phyloP scores from a whole-genome alignment of 2,329 filamentous ascomycete species.

The Alternaria metachromatica region DNA sequence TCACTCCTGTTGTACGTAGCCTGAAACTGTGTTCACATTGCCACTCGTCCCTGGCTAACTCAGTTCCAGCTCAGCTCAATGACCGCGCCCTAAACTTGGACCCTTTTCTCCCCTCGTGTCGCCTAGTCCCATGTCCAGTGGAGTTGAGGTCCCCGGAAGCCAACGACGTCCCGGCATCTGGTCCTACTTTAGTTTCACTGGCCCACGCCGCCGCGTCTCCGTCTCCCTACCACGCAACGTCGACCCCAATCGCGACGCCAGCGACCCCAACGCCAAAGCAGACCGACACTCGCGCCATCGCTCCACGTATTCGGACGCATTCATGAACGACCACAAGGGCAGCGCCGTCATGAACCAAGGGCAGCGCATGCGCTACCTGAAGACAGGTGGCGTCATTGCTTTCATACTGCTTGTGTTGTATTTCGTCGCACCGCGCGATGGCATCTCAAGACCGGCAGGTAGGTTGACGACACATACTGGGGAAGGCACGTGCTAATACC shows the following conservation, averaged over 20 bases:
- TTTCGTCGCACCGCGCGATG: slow-evolving; percentile 58
- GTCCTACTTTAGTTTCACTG: slow-evolving; percentile 60
- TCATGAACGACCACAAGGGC: slow-evolving; percentile 54
- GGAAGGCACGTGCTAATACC: background rate
- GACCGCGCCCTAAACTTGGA: slow-evolving; percentile 26
- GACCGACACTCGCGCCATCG: slow-evolving; percentile 50
- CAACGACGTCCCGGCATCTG: slow-evolving; percentile 59
- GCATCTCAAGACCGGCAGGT: slow-evolving; percentile 35
- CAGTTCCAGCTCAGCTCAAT: slow-evolving; percentile 25
- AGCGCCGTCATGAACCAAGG: slow-evolving; percentile 66
- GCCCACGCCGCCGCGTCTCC: slow-evolving; percentile 60
- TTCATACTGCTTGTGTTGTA: slow-evolving; percentile 65
- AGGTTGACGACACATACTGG: slow-evolving; percentile 8
- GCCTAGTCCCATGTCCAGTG: slow-evolving; percentile 61
- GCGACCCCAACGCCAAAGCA: slow-evolving; percentile 58
- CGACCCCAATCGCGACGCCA: slow-evolving; percentile 31
- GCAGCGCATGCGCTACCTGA: slow-evolving; percentile 66
- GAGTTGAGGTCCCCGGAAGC: slow-evolving; percentile 53
- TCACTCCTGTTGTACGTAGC: slow-evolving; percentile 17
- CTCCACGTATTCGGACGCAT: slow-evolving; percentile 46
- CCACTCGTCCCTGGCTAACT: slow-evolving; percentile 20
- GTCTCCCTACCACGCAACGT: slow-evolving; percentile 57
- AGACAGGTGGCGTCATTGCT: slow-evolving; percentile 66
- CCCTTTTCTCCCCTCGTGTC: slow-evolving; percentile 24
- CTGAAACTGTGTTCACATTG: slow-evolving; percentile 1